phyloP scores from a whole-genome alignment of 1,139 yeast species.

The Sporopachydermia cereana region DNA sequence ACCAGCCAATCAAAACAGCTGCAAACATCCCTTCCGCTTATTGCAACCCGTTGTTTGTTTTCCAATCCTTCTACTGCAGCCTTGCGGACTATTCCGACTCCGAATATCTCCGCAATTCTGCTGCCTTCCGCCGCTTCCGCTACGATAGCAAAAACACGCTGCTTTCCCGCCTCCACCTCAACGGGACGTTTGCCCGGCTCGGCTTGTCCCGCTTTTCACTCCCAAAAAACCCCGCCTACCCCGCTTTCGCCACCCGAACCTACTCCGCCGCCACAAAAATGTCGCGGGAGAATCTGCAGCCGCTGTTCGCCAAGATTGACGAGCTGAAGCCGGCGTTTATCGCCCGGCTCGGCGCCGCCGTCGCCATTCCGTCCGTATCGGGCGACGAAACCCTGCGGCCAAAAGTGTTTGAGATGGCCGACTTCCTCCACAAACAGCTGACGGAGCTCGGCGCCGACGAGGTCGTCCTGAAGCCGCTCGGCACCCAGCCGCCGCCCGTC shows the following conservation, averaged over 20 bases:
- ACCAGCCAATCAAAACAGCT: too few species aligned
- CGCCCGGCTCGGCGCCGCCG: conserved; percentile 62
- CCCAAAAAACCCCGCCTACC: neutral
- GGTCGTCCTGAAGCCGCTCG: conserved; percentile 71
- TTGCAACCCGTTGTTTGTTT: too few species aligned
- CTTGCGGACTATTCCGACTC: too few species aligned
- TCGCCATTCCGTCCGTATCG: conserved; percentile 90
- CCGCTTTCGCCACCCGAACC: neutral
- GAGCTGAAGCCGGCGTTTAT: conserved; percentile 61
- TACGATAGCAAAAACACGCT: too few species aligned
- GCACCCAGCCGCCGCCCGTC: conserved; percentile 83
- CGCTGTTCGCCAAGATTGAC: conserved; percentile 46
- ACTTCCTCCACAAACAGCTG: conserved; percentile 63
- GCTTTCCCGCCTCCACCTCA: too few species aligned
- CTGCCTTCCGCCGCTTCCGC: too few species aligned
- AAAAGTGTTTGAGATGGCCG: conserved; percentile 70
- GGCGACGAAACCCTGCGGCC: conserved; percentile 83
- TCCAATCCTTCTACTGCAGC: too few species aligned
- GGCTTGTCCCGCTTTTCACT: too few species aligned
- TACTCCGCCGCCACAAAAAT: neutral
- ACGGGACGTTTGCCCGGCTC: too few species aligned
- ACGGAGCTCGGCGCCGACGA: conserved; percentile 64
- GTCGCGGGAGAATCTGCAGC: conserved; percentile 12
- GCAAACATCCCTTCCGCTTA: too few species aligned
- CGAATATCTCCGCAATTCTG: too few species aligned